A percentile compares a stretch with the other conserved stretches of the same genome.
Conservation (phyloP, 1,284 basidiomycete species). For the Cryptococcus sp. region DNA sequence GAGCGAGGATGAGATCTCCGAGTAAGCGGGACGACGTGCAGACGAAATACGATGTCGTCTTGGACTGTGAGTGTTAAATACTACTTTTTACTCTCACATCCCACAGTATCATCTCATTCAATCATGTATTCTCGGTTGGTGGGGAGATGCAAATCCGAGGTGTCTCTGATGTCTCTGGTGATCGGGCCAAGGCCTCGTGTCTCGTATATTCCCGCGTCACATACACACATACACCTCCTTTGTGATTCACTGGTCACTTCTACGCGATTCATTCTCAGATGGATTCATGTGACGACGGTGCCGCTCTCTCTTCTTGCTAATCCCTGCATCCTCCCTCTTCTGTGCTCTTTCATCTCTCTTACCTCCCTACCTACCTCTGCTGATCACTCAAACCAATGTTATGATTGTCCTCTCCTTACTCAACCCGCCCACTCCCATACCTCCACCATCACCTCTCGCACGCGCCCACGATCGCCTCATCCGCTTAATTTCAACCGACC, state of each 20-base stretch:
- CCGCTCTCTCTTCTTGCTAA: neutral
- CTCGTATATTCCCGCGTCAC: too few relatives aligned
- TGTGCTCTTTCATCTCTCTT: neutral
- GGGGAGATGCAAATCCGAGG: too few relatives aligned
- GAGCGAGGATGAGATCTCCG: slow-evolving; percentile 18
- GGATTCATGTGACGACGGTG: neutral
- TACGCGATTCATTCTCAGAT: neutral
- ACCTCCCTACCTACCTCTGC: neutral
- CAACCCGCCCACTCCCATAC: neutral
- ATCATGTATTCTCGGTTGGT: too few relatives aligned
- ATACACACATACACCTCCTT: too few relatives aligned
- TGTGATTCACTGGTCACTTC: too few relatives aligned
- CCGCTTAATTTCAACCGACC: slow-evolving; percentile 3
- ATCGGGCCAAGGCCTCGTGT: too few relatives aligned
- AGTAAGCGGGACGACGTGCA: slow-evolving; percentile 28
- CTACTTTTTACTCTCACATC: too few relatives aligned
- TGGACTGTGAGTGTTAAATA: slow-evolving; percentile 34
- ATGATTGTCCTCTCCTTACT: neutral
- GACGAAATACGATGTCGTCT: slow-evolving; percentile 41
- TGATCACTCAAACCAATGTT: neutral
- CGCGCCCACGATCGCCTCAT: slow-evolving; percentile 7
- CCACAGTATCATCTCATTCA: too few relatives aligned
- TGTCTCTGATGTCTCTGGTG: too few relatives aligned
- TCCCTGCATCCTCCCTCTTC: neutral
- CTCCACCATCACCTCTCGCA: neutral